Evolutionary conservation across 2,329 filamentous ascomycete species (phyloP), one percentile per base, ranked within the genome.

Genomic region (Immersiporthe knoxdaviesiana): DNA sequence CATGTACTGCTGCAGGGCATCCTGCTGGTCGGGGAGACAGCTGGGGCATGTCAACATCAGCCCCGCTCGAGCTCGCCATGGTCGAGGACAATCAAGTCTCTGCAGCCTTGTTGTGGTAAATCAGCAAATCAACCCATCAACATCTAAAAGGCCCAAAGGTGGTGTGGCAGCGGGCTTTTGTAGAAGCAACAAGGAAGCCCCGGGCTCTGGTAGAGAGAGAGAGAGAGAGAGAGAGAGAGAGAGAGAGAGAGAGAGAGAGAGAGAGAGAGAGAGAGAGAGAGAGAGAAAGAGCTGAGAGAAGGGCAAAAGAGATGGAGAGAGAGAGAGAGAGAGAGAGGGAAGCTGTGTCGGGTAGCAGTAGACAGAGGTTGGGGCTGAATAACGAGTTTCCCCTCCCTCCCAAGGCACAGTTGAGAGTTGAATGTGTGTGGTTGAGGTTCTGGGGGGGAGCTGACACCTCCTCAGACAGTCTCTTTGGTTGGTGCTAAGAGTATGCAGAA

Each of bases 1-100:
- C 21, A 90, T 93, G 80, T 94, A 97, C 76, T 97, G 95, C 75
- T 97, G 90, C 35, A 99, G 87, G 61, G 93, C 91, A 65, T 91
- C 87, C 79, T 93, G 93, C 83, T 98, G 94, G 73, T 87, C 87
- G 72, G 90, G 90, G 82, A 64, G 91, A 91, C 76, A 97, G 90
- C 79, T 90, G 86, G 75, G 85, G 85, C 75, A 91, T 84, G 78
- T 92, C 89, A 70, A 86, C 75, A 68, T 84, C 85, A 54, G 76
- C 73, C 70, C 80, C 80, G 18, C 44, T n/a, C 18, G 44, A n/a
- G 72, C 77, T 77, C 73, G 83, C 80, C 79, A 86, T 83, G 77
- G 77, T 65, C 78, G 68, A 44, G n/a, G 27, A 27, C 41, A 37
- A 41, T 14, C 60, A 24, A 10, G 12, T 52, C 35, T 21, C 30